Percentiles rank a stretch among this genome's conserved stretches.
These are phyloP conservation scores for Cercophora samala DNA, from an alignment of 495 filamentous ascomycete species.

Conservation along the genomic window DNA sequence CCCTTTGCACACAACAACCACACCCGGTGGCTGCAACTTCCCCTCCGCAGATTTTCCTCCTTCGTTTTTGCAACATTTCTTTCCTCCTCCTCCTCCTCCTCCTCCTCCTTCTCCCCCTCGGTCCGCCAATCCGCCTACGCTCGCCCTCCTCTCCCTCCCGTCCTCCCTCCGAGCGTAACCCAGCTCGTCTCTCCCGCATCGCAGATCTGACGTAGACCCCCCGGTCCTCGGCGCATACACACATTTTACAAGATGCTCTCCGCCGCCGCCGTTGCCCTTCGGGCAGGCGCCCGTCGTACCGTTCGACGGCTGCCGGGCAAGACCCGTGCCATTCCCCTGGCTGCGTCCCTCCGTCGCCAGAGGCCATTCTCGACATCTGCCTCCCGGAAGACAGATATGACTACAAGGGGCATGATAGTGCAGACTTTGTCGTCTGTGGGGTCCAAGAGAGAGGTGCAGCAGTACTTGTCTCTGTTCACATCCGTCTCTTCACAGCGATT, in stretches of 20 bases:
- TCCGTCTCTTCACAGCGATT: slow-evolving; percentile 97
- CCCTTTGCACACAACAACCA: not conserved
- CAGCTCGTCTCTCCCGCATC: not conserved
- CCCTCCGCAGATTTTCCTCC: slow-evolving; percentile 1
- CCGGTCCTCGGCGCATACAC: not conserved
- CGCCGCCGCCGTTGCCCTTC: slow-evolving; percentile 37
- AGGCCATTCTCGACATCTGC: slow-evolving; percentile 36
- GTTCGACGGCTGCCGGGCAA: slow-evolving; percentile 35
- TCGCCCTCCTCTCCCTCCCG: not conserved
- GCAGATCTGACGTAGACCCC: not conserved
- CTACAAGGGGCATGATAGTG: slow-evolving; percentile 83
- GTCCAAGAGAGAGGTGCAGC: slow-evolving; percentile 95
- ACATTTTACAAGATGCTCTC: slow-evolving; percentile 32
- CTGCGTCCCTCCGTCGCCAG: slow-evolving; percentile 22
- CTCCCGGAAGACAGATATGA: slow-evolving; percentile 44
- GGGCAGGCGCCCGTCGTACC: slow-evolving; percentile 44
- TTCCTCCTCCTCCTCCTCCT: slow-evolving; percentile 1
- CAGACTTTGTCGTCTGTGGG: slow-evolving; percentile 94
- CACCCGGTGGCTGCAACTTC: not conserved
- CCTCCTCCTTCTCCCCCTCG: slow-evolving; percentile 1
- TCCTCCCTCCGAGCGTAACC: slow-evolving; percentile 7
- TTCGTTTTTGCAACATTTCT: slow-evolving; percentile 1
- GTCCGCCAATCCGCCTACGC: not conserved
- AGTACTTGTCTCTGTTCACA: slow-evolving; percentile 96
- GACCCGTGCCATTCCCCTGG: slow-evolving; percentile 29